These are phyloP conservation scores for Cicer yamashitae DNA, from an alignment of 306 rosid genomes.

Conservation along the genomic window DNA sequence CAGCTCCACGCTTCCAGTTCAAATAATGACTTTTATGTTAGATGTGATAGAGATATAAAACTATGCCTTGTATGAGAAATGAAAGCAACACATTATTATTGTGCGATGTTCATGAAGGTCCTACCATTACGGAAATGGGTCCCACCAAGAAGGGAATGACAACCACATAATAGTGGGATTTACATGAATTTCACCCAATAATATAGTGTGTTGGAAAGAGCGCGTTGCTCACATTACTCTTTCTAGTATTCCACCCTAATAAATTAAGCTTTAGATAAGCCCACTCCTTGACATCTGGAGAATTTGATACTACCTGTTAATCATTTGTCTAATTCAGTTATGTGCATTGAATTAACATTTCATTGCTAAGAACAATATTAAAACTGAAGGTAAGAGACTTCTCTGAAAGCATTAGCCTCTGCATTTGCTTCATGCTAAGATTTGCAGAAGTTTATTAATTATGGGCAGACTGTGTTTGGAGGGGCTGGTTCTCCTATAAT, in stretches of 20 bases:
- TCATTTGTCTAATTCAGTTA: neutral
- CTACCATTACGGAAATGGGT: neutral
- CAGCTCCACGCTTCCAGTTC: slow-evolving; percentile 1
- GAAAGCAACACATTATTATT: neutral
- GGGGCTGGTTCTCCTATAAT: neutral
- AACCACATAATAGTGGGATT: neutral
- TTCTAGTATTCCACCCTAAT: neutral
- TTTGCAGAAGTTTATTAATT: slow-evolving; percentile 1
- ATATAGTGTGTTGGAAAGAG: neutral
- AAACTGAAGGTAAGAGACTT: slow-evolving; percentile 20
- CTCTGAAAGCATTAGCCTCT: slow-evolving; percentile 9
- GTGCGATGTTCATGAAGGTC: neutral
- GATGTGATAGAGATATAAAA: no score
- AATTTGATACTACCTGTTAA: neutral
- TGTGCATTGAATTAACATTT: neutral
- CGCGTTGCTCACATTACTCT: neutral
- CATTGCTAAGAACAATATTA: slow-evolving; percentile 7
- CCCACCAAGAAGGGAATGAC: neutral
- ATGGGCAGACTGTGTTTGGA: slow-evolving; percentile 13
- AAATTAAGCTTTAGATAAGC: neutral
- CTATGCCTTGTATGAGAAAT: no score
- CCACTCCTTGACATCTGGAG: neutral
- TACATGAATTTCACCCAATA: neutral
- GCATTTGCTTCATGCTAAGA: neutral
- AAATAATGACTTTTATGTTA: neutral